These are phyloP conservation scores for Podila verticillata DNA, from an alignment of 192 early-diverging fungal genomes.

Conservation along the genomic window DNA sequence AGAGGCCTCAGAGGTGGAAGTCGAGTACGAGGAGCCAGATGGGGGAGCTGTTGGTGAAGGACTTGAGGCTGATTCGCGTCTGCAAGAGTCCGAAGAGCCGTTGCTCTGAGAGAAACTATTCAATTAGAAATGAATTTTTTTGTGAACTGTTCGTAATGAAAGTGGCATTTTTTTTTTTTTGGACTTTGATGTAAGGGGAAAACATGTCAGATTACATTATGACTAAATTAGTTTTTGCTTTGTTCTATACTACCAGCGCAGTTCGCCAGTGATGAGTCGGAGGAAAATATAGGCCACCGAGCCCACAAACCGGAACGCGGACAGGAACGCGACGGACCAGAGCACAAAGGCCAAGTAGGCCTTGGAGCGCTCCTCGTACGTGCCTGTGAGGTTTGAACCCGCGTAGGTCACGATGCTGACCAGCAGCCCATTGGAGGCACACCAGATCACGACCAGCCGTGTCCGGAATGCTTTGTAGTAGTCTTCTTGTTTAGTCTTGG, in stretches of 20 bases:
- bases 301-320: constrained; percentile 75
- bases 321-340: constrained; percentile 77
- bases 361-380: constrained; percentile 49
- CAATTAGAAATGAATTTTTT: no score
- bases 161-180: no score
- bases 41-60: background rate
- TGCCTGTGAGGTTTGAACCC: constrained; percentile 32
- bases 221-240: no score
- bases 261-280: constrained; percentile 62
- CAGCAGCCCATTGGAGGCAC: constrained; percentile 77
- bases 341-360: constrained; percentile 75
- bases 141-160: no score
- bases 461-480: constrained; percentile 89
- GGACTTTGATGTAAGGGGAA: no score
- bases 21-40: constrained; percentile 20
- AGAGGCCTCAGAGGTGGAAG: constrained; percentile 17
- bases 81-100: background rate
- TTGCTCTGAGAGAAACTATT: no score
- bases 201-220: no score
- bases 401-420: constrained; percentile 73
- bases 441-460: constrained; percentile 77
- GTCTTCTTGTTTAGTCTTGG: constrained; percentile 80
- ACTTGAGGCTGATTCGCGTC: background rate
- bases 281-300: constrained; percentile 72
- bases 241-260: constrained; percentile 40